These are phyloP conservation scores for Blastobotrys arbuscula DNA, from an alignment of 1,139 yeast species.

Conservation along the genomic window DNA sequence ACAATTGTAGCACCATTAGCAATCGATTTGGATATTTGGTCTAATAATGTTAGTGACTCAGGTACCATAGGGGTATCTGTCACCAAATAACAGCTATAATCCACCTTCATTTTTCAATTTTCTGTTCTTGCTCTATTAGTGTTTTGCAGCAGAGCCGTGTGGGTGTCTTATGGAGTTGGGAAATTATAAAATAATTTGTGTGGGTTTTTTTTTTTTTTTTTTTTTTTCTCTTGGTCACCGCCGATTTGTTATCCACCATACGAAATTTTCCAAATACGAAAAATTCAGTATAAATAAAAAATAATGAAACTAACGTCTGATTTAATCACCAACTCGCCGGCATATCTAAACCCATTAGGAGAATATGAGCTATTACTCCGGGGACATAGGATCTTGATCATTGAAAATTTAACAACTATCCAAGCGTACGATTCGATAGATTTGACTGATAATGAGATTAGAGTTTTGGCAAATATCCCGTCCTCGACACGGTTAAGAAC, in stretches of 20 bases:
- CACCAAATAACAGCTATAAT: conserved; percentile 68
- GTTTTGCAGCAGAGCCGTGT: too few species aligned
- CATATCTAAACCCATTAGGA: conserved; percentile 43
- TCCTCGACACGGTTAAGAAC: conserved; percentile 41
- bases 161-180: background rate
- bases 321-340: conserved; percentile 44
- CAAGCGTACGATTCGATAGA: conserved; percentile 54
- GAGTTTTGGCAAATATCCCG: conserved; percentile 51
- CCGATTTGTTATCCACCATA: background rate
- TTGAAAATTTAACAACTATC: conserved; percentile 41
- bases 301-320: conserved; percentile 52
- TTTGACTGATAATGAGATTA: conserved; percentile 59
- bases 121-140: too few species aligned
- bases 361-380: conserved; percentile 44
- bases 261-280: too few species aligned
- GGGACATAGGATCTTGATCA: conserved; percentile 36
- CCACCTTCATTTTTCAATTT: conserved; percentile 34
- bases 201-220: background rate
- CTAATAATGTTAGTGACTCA: conserved; percentile 47
- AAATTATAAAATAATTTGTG: background rate
- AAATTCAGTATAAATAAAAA: background rate
- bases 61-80: conserved; percentile 81
- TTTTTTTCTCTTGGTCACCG: background rate
- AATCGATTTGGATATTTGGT: conserved; percentile 50
- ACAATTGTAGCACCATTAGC: conserved; percentile 72